These are phyloP conservation scores for Gracilaria domingensis DNA, from an alignment of 23 red algal genomes.

Conservation along the genomic window DNA sequence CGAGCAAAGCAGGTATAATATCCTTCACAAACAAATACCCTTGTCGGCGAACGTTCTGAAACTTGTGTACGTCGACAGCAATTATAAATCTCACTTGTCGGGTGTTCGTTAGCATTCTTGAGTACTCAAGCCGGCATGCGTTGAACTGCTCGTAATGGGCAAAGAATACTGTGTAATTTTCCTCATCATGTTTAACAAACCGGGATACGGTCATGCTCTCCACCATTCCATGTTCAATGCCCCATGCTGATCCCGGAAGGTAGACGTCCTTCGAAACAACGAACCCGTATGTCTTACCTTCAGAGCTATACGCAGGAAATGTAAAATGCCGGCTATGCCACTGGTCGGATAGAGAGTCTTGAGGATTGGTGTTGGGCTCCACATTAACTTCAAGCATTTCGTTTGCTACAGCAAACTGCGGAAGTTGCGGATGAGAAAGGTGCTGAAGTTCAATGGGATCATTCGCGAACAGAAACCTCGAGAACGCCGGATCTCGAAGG, in stretches of 20 bases:
- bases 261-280: slow-evolving; percentile 11
- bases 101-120: slow-evolving; percentile 7
- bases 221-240: background rate
- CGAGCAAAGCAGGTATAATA: background rate
- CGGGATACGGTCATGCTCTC: background rate
- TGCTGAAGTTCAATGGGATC: slow-evolving; percentile 36
- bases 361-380: background rate
- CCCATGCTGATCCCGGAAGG: slow-evolving; percentile 17
- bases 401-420: background rate
- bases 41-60: background rate
- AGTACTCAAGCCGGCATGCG: slow-evolving; percentile 7
- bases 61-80: background rate
- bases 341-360: slow-evolving; percentile 11
- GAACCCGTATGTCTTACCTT: slow-evolving; percentile 11
- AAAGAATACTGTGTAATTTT: background rate
- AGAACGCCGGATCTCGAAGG: slow-evolving; percentile 10
- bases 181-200: slow-evolving; percentile 12
- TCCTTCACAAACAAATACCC: background rate
- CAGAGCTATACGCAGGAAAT: slow-evolving; percentile 5
- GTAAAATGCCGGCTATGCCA: slow-evolving; percentile 22
- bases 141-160: slow-evolving; percentile 10
- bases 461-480: background rate
- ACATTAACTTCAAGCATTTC: slow-evolving; percentile 24
- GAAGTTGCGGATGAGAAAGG: background rate
- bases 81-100: slow-evolving; percentile 17